Conservation (phyloP, 148 eudicot genomes). For the Nyssa sinensis region DNA sequence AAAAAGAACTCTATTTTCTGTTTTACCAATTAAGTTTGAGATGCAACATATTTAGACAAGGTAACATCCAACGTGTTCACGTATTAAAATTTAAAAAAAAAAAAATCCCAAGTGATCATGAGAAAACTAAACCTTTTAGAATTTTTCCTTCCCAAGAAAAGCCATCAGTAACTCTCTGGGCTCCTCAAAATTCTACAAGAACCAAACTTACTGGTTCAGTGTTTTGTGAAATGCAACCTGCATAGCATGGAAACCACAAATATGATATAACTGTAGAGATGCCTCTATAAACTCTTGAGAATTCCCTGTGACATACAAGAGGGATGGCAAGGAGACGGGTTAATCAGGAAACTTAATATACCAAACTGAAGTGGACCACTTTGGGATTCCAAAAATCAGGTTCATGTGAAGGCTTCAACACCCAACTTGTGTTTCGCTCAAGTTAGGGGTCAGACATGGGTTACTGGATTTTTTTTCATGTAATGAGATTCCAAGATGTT, state of each 20-base stretch:
- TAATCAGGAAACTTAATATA: not conserved
- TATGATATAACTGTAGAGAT: not conserved
- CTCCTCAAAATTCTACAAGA: conserved; percentile 2
- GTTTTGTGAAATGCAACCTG: conserved; percentile 82
- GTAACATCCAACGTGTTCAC: too few species aligned
- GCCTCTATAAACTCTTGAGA: too few species aligned
- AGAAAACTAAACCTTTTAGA: too few species aligned
- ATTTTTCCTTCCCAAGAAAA: not conserved
- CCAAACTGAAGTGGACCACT: not conserved
- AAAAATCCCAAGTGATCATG: not conserved
- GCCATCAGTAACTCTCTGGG: not conserved
- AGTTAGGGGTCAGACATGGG: not conserved
- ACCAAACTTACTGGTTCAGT: conserved; percentile 40
- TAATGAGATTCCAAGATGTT: too few species aligned
- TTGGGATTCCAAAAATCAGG: not conserved
- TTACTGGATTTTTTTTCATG: too few species aligned
- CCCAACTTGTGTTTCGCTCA: too few species aligned
- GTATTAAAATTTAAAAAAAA: too few species aligned
- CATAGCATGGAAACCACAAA: not conserved
- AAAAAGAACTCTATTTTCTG: not conserved
- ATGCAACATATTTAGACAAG: not conserved
- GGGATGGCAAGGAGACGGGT: too few species aligned
- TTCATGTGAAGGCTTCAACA: not conserved
- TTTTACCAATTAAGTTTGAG: not conserved
- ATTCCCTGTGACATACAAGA: not conserved